Percentiles rank a stretch among this genome's conserved stretches.
Conservation (phyloP, 306 rosid species). For the Crataegus laevigata region DNA sequence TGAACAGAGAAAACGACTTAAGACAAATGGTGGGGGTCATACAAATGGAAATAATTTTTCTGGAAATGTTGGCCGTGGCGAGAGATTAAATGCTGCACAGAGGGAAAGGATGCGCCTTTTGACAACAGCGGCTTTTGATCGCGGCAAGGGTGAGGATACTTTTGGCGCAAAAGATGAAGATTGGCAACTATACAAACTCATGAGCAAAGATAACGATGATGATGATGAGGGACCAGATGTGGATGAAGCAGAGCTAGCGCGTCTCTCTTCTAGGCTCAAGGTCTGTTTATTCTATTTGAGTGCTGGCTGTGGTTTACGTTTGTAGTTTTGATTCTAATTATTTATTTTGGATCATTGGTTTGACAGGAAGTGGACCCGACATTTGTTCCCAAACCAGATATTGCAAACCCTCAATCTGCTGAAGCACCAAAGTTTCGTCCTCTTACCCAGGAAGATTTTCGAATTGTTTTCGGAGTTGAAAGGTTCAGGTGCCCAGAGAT, state of each 20-base stretch:
- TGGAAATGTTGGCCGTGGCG: conserved; percentile 86
- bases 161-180: conserved; percentile 91
- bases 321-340: neutral
- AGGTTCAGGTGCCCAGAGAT: conserved; percentile 95
- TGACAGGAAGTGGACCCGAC: conserved; percentile 77
- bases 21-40: conserved; percentile 56
- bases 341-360: conserved; percentile 1
- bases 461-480: conserved; percentile 72
- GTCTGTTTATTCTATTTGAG: conserved; percentile 28
- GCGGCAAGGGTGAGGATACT: conserved; percentile 92
- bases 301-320: neutral
- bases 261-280: conserved; percentile 74
- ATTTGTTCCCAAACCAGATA: conserved; percentile 65
- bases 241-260: conserved; percentile 65
- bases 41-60: conserved; percentile 54
- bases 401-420: conserved; percentile 39
- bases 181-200: conserved; percentile 90
- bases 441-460: conserved; percentile 74
- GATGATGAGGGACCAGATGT: conserved; percentile 75
- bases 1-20: conserved; percentile 61
- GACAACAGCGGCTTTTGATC: conserved; percentile 96
- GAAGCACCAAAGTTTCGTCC: conserved; percentile 59
- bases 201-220: conserved; percentile 65
- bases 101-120: conserved; percentile 97
- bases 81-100: conserved; percentile 87